Base-by-base conservation (phyloP, 1,139 yeast species). In the Lodderomyces beijingensis region DNA sequence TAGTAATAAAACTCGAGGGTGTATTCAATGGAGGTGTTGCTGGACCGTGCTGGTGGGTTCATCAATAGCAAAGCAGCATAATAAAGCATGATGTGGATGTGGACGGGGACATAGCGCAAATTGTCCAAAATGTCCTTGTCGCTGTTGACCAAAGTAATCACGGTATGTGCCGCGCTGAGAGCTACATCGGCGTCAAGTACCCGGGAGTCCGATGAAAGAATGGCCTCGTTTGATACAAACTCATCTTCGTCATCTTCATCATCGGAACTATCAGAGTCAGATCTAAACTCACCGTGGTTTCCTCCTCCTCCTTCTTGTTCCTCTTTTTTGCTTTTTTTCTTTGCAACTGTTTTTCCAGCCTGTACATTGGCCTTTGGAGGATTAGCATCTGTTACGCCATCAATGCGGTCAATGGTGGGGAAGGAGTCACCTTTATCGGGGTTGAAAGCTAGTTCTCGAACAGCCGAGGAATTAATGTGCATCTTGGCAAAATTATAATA, bases 401-500 rank as follows among this genome's bases (percentile, higher is more conserved):
- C n/a, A n/a, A n/a, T n/a, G n/a, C n/a, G n/a, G 30, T 57, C 53
- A 57, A 71, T 62, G 27, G 55, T 63, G 0, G 79, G 79, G 7
- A 73, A 53, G 7, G 48, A 40, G 11, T 47, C 51, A 5, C 43
- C 44, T 27, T 47, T 57, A 24, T 45, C 49, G 1, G 62, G 55
- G 20, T 56, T 55, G 7, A 59, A 51, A 23, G 69, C 72, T 12
- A 76, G 52, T 24, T 63, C 63, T 22, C 80, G 54, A 4, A 77
- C 74, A 2, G 79, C 72, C 1, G 64, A 45, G 1, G 84, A 77
- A 45, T 80, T 80, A 13, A 80, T 76, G 48, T 79, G 82, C 83
- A 80, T 78, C 48, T 79, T 78, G 28, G 88, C 88, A 60, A 79
- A 80, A 48, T 80, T 79, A 48, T 80, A 80, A 50, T 80, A 81